phyloP scores from a whole-genome alignment of 1,284 basidiomycete species.

The Fomitopsis betulina region DNA sequence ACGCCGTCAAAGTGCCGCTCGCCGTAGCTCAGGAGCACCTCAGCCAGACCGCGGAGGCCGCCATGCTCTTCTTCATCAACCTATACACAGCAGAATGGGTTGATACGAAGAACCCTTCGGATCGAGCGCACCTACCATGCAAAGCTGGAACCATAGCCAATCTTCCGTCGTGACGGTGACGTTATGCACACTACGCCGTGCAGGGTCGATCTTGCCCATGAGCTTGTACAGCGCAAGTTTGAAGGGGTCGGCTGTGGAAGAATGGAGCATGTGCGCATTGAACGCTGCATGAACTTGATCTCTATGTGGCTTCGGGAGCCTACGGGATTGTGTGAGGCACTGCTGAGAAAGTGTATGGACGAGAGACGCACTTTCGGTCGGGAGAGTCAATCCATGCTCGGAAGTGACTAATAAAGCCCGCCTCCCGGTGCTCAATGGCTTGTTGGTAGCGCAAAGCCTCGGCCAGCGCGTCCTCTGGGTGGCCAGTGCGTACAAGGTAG shows the following conservation, averaged over 20 bases:
- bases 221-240: constrained; percentile 95
- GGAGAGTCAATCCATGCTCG: constrained; percentile 83
- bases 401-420: constrained; percentile 82
- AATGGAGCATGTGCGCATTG: constrained; percentile 90
- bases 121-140: constrained; percentile 53
- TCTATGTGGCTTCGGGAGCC: constrained; percentile 74
- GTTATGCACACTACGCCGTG: constrained; percentile 74
- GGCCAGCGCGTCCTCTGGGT: constrained; percentile 74
- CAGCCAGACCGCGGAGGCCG: constrained; percentile 76
- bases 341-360: background rate
- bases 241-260: constrained; percentile 86
- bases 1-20: constrained; percentile 86
- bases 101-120: background rate
- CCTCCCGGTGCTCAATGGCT: constrained; percentile 78
- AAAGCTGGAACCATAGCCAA: constrained; percentile 98
- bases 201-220: constrained; percentile 88
- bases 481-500: constrained; percentile 86
- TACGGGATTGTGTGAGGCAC: constrained; percentile 21
- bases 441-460: constrained; percentile 73
- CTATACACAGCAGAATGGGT: constrained; percentile 26
- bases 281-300: constrained; percentile 87
- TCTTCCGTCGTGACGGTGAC: constrained; percentile 94
- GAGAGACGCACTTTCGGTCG: constrained; percentile 60
- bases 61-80: constrained; percentile 76
- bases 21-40: constrained; percentile 84